Evolutionary conservation across 345 rosid genomes (phyloP).

Genomic region (Salix viminalis): DNA sequence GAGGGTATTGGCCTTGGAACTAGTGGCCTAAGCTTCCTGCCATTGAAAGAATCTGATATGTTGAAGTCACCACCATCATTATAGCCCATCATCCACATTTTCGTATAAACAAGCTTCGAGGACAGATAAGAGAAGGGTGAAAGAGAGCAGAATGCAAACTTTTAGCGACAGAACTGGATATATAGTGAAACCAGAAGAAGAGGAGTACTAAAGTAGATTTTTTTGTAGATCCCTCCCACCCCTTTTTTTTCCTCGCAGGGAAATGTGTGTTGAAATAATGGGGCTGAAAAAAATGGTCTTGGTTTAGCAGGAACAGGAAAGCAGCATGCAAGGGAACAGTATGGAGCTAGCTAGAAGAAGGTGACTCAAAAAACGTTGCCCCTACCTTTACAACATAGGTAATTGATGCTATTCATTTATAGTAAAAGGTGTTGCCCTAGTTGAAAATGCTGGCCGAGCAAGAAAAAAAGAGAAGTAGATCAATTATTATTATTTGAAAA

Average conservation of each 20-base stretch:
- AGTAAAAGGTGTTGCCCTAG: conserved; percentile 9
- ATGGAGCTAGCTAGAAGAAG: not conserved
- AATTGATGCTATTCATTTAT: conserved; percentile 22
- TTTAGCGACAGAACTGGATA: not conserved
- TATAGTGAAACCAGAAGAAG: not conserved
- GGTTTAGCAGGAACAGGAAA: conserved; percentile 12
- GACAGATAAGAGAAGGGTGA: not conserved
- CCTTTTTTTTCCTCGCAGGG: conserved; percentile 2
- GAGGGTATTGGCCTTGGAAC: conserved; percentile 61
- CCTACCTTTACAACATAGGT: conserved; percentile 14
- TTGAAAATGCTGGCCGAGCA: not conserved
- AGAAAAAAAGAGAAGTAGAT: conserved; percentile 1
- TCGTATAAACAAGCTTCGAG: not conserved
- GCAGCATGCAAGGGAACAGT: conserved; percentile 19
- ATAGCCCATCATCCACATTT: conserved; percentile 96
- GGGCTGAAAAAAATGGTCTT: conserved; percentile 5
- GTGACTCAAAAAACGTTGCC: not conserved
- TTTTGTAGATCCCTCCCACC: not conserved
- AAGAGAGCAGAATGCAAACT: not conserved
- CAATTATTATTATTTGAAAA: not conserved
- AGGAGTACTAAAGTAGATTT: not conserved
- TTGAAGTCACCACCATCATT: conserved; percentile 60
- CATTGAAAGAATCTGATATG: conserved; percentile 53
- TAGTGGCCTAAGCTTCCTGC: conserved; percentile 74
- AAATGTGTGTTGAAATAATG: conserved; percentile 4